These are phyloP conservation scores for Apiotrichum laibachii DNA, from an alignment of 1,284 basidiomycete species.

Conservation along the genomic window DNA sequence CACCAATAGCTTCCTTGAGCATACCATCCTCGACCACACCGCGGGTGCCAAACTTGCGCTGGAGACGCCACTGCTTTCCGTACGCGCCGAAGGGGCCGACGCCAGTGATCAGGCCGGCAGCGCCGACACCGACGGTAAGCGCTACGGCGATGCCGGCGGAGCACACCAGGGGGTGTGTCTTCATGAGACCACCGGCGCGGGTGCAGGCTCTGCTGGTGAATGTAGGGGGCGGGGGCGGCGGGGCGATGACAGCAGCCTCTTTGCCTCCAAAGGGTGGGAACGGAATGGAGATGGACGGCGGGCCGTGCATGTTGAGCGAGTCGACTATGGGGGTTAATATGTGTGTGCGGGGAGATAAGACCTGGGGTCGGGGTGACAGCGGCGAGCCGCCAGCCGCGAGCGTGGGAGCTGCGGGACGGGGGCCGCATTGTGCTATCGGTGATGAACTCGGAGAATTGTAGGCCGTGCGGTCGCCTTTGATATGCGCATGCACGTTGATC, in stretches of 20 bases:
- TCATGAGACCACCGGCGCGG: constrained; percentile 9
- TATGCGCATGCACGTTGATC: neutral
- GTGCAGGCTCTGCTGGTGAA: constrained; percentile 13
- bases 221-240: constrained; percentile 26
- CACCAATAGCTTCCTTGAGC: constrained; percentile 49
- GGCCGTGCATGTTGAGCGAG: constrained; percentile 46
- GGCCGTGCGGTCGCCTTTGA: neutral
- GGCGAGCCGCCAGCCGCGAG: no score
- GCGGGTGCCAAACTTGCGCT: constrained; percentile 28
- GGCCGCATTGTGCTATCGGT: neutral
- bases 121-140: constrained; percentile 34
- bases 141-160: constrained; percentile 27
- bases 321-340: constrained; percentile 36
- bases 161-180: constrained; percentile 32
- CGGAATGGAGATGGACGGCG: constrained; percentile 47
- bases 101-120: constrained; percentile 21
- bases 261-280: constrained; percentile 47
- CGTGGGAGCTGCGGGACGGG: no score
- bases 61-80: constrained; percentile 15
- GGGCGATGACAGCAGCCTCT: constrained; percentile 31
- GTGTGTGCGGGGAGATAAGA: no score
- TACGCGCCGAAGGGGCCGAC: constrained; percentile 15
- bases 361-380: no score
- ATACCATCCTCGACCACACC: constrained; percentile 46
- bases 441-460: neutral